phyloP scores from a whole-genome alignment of 164 flowering plant species.

The Magnolia kwangsiensis region DNA sequence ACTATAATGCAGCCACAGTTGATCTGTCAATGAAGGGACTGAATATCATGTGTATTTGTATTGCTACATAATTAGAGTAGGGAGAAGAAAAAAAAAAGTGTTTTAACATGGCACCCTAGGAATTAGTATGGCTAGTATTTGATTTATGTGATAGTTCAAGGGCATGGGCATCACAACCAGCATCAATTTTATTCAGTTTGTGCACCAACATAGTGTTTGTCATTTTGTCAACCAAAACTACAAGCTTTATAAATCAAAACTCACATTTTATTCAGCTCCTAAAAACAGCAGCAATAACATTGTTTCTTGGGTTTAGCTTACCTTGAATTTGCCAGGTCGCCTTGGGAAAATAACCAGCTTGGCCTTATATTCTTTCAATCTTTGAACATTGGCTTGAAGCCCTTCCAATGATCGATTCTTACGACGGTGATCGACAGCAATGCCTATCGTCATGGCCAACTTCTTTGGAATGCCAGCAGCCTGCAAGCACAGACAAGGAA shows the following conservation, averaged over 20 bases:
- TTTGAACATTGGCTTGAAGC: slow-evolving; percentile 68
- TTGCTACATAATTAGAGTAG: too few relatives aligned
- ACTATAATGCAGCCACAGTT: too few relatives aligned
- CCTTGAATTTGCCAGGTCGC: slow-evolving; percentile 64
- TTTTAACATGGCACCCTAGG: too few relatives aligned
- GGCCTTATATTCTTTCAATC: slow-evolving; percentile 84
- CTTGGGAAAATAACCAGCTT: slow-evolving; percentile 84
- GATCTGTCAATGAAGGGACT: too few relatives aligned
- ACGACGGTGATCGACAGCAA: slow-evolving; percentile 74
- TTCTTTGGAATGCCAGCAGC: slow-evolving; percentile 80
- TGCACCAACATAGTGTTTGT: background rate
- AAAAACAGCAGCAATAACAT: background rate
- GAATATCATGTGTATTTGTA: too few relatives aligned
- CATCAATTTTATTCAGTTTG: background rate
- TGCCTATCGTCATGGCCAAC: slow-evolving; percentile 74
- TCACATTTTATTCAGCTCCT: background rate
- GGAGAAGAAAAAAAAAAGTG: too few relatives aligned
- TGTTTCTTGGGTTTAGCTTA: slow-evolving; percentile 10
- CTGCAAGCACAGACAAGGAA: slow-evolving; percentile 25
- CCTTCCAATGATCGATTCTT: slow-evolving; percentile 70
- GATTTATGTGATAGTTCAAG: background rate
- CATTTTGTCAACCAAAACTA: background rate
- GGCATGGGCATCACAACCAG: background rate
- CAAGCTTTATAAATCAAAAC: background rate
- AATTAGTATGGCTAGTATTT: too few relatives aligned